These are phyloP conservation scores for Fusarium subtropicale DNA, from an alignment of 2,329 filamentous ascomycete genomes.

Conservation along the genomic window DNA sequence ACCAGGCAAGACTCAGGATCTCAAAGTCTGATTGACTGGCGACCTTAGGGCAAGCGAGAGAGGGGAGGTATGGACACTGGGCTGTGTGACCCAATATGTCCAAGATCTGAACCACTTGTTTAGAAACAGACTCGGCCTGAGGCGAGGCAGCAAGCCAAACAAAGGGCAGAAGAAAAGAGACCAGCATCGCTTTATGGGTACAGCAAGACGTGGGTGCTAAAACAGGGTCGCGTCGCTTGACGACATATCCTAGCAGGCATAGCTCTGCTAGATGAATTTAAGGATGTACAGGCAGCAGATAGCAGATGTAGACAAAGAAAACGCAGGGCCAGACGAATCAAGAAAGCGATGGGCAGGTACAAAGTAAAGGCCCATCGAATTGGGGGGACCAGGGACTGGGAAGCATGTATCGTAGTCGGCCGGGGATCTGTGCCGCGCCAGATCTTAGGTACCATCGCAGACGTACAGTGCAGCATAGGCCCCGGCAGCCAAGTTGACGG, in stretches of 20 bases:
- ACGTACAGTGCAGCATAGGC: constrained; percentile 35
- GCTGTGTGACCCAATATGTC: constrained; percentile 53
- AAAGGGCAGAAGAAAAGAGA: constrained; percentile 36
- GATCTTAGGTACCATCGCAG: constrained; percentile 43
- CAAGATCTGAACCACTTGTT: constrained; percentile 53
- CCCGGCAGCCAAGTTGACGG: constrained; percentile 52
- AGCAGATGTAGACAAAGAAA: constrained; percentile 30
- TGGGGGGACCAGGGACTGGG: constrained; percentile 31
- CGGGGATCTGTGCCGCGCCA: constrained; percentile 40
- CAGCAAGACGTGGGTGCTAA: constrained; percentile 37
- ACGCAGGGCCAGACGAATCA: constrained; percentile 39
- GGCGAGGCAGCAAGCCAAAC: constrained; percentile 48
- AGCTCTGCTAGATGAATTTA: constrained; percentile 17
- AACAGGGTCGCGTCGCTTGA: constrained; percentile 38
- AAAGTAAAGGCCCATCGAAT: constrained; percentile 26
- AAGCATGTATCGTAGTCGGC: constrained; percentile 32
- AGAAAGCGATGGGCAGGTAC: constrained; percentile 36
- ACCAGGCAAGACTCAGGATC: constrained; percentile 33
- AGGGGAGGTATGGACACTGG: constrained; percentile 47
- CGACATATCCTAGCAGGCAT: constrained; percentile 34
- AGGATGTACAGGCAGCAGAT: constrained; percentile 26
- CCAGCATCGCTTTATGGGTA: constrained; percentile 44
- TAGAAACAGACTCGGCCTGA: constrained; percentile 51
- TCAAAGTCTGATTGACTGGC: constrained; percentile 37
- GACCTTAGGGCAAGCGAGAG: constrained; percentile 46